Evolutionary conservation across 805 yeast species (phyloP), one percentile per base, ranked within the genome.

Genomic region (Candida andamanensis): DNA sequence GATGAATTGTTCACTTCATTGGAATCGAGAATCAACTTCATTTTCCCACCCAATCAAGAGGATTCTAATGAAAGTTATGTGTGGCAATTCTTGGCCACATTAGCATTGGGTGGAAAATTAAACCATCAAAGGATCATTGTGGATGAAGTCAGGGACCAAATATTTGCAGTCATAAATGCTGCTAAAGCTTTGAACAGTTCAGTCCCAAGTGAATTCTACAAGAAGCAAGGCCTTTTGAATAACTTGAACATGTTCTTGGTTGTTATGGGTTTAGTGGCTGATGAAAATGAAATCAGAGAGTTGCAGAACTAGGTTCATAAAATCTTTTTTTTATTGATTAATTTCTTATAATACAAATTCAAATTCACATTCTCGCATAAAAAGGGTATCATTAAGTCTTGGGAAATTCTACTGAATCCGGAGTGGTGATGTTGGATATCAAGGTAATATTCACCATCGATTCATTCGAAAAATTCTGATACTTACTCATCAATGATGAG

Each of bases 31-130:
- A 69, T 90, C 36, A 69, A 81, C 1, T 66, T 76, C 12, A 74
- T 89, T 27, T 89, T 90, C 80, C 95, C 96, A 34, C 85, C 90
- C 26, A 11, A 8, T 19, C 65, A 71, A 37, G 66, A 60, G 24
- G 75, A 87, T 1, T 45, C 60, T 3, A 54, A 59, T 33, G 67
- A 60, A 40, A 60, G 63, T 22, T 87, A 89, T 50, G 86, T 86
- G 30, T 90, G 98, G 98, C 97, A 90, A 63, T 89, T 90, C 52
- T 73, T 90, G 57, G 98, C 98, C 15, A 82, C 95, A 10, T 71
- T 90, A 39, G 90, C 97, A 0, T 67, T 90, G 41, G 90, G 95
- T 40, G 95, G 97, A 42, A 80, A 83, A 53, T 64, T 85, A 46
- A 81, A 81, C 47, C 96, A 89, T 53, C 97, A 90, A 70, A 76